Evolutionary conservation across 441 rosid species (phyloP).

Genomic region (Oxalis stricta): DNA sequence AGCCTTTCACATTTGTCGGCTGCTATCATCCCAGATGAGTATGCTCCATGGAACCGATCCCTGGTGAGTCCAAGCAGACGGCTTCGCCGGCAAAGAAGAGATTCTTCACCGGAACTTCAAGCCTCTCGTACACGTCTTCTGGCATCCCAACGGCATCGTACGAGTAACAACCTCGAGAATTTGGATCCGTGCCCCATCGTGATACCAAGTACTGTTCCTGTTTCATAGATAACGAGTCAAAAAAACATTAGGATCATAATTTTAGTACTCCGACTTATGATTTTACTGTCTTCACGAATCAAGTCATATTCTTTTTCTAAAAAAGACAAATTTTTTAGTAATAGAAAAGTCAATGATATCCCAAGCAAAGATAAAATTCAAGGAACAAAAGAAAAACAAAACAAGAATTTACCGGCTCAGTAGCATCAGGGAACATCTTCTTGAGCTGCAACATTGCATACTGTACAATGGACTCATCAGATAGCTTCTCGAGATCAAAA

Average conservation of each 20-base stretch:
- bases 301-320: too few relatives aligned
- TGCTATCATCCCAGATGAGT: slow-evolving; percentile 58
- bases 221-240: slow-evolving; percentile 1
- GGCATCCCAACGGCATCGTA: slow-evolving; percentile 68
- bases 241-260: not conserved
- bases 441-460: slow-evolving; percentile 60
- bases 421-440: slow-evolving; percentile 76
- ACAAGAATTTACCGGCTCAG: slow-evolving; percentile 40
- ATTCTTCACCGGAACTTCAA: slow-evolving; percentile 49
- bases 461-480: slow-evolving; percentile 43
- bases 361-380: not conserved
- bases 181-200: slow-evolving; percentile 69
- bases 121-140: slow-evolving; percentile 49
- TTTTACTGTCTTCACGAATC: not conserved
- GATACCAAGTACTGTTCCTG: slow-evolving; percentile 65
- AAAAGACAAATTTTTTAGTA: not conserved
- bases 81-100: slow-evolving; percentile 89
- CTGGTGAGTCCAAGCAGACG: slow-evolving; percentile 61
- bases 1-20: slow-evolving; percentile 51
- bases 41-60: slow-evolving; percentile 91
- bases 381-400: not conserved
- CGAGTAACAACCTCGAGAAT: slow-evolving; percentile 70
- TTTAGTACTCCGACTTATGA: not conserved
- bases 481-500: slow-evolving; percentile 48
- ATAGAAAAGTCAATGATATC: not conserved